Percentiles rank a stretch among this genome's conserved stretches.
Conservation (phyloP, 2,329 filamentous ascomycete species). For the Nemania diffusa region DNA sequence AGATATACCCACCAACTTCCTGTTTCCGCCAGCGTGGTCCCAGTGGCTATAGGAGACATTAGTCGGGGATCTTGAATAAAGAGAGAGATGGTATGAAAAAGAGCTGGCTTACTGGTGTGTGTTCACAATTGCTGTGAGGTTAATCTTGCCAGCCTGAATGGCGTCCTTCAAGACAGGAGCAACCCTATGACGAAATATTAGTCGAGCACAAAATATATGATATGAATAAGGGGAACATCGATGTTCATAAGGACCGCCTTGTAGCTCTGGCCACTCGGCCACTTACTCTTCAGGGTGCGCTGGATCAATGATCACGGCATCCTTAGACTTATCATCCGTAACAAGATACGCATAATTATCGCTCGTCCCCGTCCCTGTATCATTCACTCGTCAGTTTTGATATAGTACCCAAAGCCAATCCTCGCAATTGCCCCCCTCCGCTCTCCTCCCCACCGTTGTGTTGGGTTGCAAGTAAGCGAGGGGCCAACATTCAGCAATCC, state of each 20-base stretch:
- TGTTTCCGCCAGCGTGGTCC: slow-evolving; percentile 94
- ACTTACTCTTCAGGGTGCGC: slow-evolving; percentile 80
- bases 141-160: slow-evolving; percentile 76
- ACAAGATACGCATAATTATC: slow-evolving; percentile 91
- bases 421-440: too few species aligned
- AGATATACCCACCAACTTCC: slow-evolving; percentile 71
- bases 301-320: slow-evolving; percentile 82
- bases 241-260: not conserved
- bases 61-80: slow-evolving; percentile 16
- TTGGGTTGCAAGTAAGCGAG: not conserved
- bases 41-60: slow-evolving; percentile 72
- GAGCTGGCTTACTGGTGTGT: slow-evolving; percentile 85
- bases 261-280: not conserved
- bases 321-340: slow-evolving; percentile 79
- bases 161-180: slow-evolving; percentile 76
- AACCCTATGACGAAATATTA: slow-evolving; percentile 58
- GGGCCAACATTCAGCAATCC: slow-evolving; percentile 25
- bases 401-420: not conserved
- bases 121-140: slow-evolving; percentile 90
- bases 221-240: not conserved
- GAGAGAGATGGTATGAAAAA: not conserved
- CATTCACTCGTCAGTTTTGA: slow-evolving; percentile 19
- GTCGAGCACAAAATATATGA: not conserved
- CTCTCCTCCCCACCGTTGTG: not conserved
- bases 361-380: slow-evolving; percentile 75